Evolutionary conservation across 306 rosid genomes (phyloP), one percentile per base, ranked within the genome.

Genomic region (Sphenostylis stenocarpa): DNA sequence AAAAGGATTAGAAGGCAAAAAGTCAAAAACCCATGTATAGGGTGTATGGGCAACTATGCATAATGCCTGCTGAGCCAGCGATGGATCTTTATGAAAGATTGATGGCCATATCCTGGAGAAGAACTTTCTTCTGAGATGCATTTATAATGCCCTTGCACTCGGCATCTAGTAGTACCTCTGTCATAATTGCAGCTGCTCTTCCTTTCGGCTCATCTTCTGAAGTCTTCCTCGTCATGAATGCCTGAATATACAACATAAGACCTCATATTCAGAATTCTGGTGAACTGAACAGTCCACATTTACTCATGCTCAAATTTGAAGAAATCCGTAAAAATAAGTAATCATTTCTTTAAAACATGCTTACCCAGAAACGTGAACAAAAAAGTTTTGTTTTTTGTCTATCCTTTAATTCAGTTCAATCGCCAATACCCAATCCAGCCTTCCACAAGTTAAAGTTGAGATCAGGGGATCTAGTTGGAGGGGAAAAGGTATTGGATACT

Each of bases 201-300:
- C 96, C 96, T 85, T 83, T 84, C 0, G 96, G 96, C 65, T 91
- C 93, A 26, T 88, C 88, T 38, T 90, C 96, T 66, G 91, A 91
- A 67, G 91, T 79, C 81, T 87, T 85, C 86, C 91, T 87, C 81
- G 84, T 55, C 93, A 85, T 89, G 85, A 89, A 89, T 52, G 80
- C 88, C 93, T 89, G 83, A 28, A 45, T 49, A 58, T 28, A 56
- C 31, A 73, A 83, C 44, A 48, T 39, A 58, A 67, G 0, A 31
- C 4, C 41, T 23, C 78, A 7, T 48, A 36, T 16, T 44, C 41
- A 5, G 39, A 56, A 51, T 69, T 36, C 72, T 75, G n/a, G 12
- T 33, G n/a, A 67, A 66, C 44, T 12, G 3, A 36, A 28, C 61
- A 21, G n/a, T 21, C 6, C 33, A 55, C 31, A 55, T 21, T 21